These are phyloP conservation scores for Jaltomata sinuosa DNA, from an alignment of 257 asterid genomes.

Conservation along the genomic window DNA sequence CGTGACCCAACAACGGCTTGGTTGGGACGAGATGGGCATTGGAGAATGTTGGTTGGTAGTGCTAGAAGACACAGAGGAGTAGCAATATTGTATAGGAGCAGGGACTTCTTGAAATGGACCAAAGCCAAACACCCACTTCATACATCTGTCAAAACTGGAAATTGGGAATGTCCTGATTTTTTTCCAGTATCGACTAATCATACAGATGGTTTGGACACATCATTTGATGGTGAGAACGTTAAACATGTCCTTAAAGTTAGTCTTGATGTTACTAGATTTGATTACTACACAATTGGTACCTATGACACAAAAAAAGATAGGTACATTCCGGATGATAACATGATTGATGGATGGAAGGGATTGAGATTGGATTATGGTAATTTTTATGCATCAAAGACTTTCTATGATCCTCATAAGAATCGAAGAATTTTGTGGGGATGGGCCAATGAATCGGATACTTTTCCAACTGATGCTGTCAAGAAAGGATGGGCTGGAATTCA, in stretches of 20 bases:
- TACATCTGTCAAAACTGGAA: not conserved
- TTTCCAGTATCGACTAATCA: not conserved
- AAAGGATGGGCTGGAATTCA: slow-evolving; percentile 9
- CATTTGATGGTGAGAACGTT: not conserved
- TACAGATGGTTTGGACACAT: not conserved
- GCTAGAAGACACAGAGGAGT: not conserved
- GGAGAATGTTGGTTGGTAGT: not conserved
- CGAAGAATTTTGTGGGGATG: not conserved
- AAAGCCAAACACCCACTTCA: not conserved
- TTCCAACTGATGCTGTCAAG: not conserved
- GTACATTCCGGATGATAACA: not conserved
- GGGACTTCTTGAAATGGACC: not conserved
- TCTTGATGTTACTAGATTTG: not conserved
- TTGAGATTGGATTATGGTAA: not conserved
- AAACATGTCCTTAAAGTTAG: slow-evolving; percentile 1
- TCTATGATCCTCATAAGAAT: not conserved
- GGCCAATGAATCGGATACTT: not conserved
- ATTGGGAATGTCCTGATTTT: not conserved
- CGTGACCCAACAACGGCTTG: not conserved
- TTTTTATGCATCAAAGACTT: not conserved
- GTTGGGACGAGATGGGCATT: not conserved
- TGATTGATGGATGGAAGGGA: not conserved
- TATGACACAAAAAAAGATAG: not conserved
- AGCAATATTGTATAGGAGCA: slow-evolving; percentile 7
- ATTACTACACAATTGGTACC: not conserved